These are phyloP conservation scores for Coemansia sp. DNA, from an alignment of 192 early-diverging fungal species.

Conservation along the genomic window DNA sequence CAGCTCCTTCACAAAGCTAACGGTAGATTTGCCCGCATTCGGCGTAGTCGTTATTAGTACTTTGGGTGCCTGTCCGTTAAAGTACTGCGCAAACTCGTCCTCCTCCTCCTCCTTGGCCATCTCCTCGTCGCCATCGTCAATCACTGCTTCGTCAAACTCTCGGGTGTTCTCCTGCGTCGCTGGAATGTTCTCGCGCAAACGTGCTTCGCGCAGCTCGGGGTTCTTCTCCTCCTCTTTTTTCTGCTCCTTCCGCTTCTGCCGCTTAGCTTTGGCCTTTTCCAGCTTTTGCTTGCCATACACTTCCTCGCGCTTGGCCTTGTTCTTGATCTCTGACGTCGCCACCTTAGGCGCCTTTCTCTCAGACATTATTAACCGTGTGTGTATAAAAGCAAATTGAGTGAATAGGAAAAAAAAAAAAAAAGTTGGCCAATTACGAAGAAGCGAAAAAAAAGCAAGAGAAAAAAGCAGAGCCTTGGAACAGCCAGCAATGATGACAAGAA, in stretches of 20 bases:
- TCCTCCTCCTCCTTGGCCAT: slow-evolving; percentile 80
- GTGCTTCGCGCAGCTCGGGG: slow-evolving; percentile 80
- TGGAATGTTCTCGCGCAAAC: slow-evolving; percentile 86
- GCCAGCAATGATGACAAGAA: slow-evolving; percentile 8
- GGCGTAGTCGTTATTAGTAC: slow-evolving; percentile 84
- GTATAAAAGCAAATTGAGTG: slow-evolving; percentile 1
- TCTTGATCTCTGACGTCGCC: slow-evolving; percentile 61
- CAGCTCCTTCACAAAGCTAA: slow-evolving; percentile 90
- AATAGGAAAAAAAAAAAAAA: neutral
- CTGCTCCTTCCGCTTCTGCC: slow-evolving; percentile 64
- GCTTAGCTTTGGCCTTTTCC: slow-evolving; percentile 75
- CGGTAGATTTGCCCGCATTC: slow-evolving; percentile 55
- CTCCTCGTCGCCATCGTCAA: slow-evolving; percentile 72
- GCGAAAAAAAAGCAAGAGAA: neutral
- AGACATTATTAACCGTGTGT: slow-evolving; percentile 12
- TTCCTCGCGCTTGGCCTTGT: slow-evolving; percentile 84
- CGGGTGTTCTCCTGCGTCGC: slow-evolving; percentile 89
- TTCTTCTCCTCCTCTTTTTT: slow-evolving; percentile 79
- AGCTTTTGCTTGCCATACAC: slow-evolving; percentile 69
- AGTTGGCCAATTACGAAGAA: slow-evolving; percentile 1
- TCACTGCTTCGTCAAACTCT: slow-evolving; percentile 92
- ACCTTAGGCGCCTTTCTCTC: slow-evolving; percentile 16
- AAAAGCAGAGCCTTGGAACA: neutral
- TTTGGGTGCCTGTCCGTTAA: slow-evolving; percentile 85
- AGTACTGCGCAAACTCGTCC: slow-evolving; percentile 87